These are phyloP conservation scores for Mucor ambiguus DNA, from an alignment of 371 early-diverging fungal species.

Conservation along the genomic window DNA sequence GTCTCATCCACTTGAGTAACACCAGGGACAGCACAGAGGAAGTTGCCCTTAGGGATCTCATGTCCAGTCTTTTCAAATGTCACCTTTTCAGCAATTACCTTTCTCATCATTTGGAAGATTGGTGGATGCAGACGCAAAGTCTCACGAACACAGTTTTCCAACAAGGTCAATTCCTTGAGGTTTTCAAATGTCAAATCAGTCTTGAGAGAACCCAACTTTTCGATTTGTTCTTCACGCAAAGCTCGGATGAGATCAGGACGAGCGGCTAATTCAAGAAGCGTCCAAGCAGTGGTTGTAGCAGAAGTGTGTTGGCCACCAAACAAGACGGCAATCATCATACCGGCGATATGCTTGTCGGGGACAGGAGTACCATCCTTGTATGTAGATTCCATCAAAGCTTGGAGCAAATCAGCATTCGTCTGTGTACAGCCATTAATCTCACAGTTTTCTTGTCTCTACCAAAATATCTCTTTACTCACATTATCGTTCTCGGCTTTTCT, in stretches of 20 bases:
- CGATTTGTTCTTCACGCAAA: conserved; percentile 68
- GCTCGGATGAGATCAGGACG: conserved; percentile 67
- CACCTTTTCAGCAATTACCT: conserved; percentile 75
- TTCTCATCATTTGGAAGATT: conserved; percentile 92
- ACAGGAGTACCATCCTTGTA: conserved; percentile 87
- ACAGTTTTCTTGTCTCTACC: neutral
- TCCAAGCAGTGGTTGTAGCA: conserved; percentile 94
- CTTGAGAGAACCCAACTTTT: conserved; percentile 60
- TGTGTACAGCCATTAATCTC: neutral
- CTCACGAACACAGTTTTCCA: conserved; percentile 88
- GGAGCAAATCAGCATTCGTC: conserved; percentile 74
- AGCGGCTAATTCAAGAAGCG: conserved; percentile 84
- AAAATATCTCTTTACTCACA: conserved; percentile 17
- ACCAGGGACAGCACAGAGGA: conserved; percentile 83
- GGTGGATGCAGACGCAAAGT: conserved; percentile 94
- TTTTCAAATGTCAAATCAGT: conserved; percentile 73
- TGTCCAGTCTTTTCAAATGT: conserved; percentile 70
- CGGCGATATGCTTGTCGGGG: conserved; percentile 83
- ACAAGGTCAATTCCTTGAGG: conserved; percentile 72
- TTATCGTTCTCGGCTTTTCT: conserved; percentile 63
- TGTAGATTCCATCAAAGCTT: conserved; percentile 79
- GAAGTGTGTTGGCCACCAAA: conserved; percentile 98
- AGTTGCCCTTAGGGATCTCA: conserved; percentile 90
- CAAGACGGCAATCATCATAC: conserved; percentile 94
- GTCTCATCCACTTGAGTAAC: conserved; percentile 80